Evolutionary conservation across 805 yeast species (phyloP).

Genomic region (Candida xiaguanensis): DNA sequence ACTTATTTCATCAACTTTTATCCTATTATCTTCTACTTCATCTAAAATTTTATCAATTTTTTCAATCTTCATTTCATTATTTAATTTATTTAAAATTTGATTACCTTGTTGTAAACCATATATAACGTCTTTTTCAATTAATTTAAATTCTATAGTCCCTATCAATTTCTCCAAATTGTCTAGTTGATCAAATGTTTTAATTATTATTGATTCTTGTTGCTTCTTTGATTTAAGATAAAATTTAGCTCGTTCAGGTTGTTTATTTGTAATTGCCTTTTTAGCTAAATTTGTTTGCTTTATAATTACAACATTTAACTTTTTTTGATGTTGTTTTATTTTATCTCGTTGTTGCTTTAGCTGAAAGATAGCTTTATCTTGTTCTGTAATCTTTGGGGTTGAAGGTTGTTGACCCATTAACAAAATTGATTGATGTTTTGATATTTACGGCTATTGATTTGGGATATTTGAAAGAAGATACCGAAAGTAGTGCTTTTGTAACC

Average conservation of each 20-base stretch:
- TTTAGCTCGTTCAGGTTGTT: conserved; percentile 59
- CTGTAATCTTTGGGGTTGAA: conserved; percentile 59
- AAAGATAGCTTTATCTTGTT: conserved; percentile 81
- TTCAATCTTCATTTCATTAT: conserved; percentile 72
- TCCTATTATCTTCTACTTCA: conserved; percentile 75
- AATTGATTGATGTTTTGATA: too few relatives aligned
- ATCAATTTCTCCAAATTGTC: conserved; percentile 77
- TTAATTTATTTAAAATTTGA: conserved; percentile 66
- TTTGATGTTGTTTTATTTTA: conserved; percentile 69
- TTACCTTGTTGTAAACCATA: conserved; percentile 82
- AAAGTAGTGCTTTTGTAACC: conserved; percentile 1
- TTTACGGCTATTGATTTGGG: neutral
- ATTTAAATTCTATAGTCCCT: conserved; percentile 79
- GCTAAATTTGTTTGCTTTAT: conserved; percentile 63
- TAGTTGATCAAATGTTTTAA: conserved; percentile 72
- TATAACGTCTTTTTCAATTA: conserved; percentile 81
- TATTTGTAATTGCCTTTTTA: conserved; percentile 45
- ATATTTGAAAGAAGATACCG: neutral
- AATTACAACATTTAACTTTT: conserved; percentile 53
- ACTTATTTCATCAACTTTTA: conserved; percentile 72
- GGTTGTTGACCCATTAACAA: conserved; percentile 38
- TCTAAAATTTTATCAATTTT: conserved; percentile 81
- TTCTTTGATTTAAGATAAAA: conserved; percentile 72
- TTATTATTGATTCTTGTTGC: conserved; percentile 72
- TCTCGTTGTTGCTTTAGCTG: conserved; percentile 89